Conservation (phyloP, 192 early-diverging fungal genomes). For the Mortierella antarctica region DNA sequence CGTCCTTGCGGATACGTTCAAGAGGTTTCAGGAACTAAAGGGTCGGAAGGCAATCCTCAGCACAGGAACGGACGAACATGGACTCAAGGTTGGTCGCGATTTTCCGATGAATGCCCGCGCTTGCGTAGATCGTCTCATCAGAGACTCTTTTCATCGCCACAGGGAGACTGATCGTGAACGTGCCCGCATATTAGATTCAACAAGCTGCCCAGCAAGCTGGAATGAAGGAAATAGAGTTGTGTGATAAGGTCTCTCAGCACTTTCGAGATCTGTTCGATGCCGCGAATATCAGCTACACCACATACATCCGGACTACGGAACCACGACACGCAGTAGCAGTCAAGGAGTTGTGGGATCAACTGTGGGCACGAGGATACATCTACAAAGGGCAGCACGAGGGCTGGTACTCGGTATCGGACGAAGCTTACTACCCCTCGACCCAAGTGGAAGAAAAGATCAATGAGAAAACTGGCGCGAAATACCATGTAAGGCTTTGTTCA, state of each 20-base stretch:
- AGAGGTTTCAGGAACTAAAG: slow-evolving; percentile 78
- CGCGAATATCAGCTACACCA: slow-evolving; percentile 81
- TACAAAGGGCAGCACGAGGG: slow-evolving; percentile 93
- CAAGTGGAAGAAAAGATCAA: slow-evolving; percentile 77
- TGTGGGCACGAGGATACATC: slow-evolving; percentile 79
- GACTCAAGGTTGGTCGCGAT: slow-evolving; percentile 79
- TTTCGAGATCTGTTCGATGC: slow-evolving; percentile 78
- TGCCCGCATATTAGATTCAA: slow-evolving; percentile 73
- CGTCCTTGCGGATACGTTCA: slow-evolving; percentile 85
- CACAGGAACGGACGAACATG: slow-evolving; percentile 97
- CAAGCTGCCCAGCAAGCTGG: slow-evolving; percentile 79
- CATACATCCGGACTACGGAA: slow-evolving; percentile 91
- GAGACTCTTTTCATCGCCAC: no score
- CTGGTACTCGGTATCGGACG: slow-evolving; percentile 97
- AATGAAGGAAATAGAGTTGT: slow-evolving; percentile 76
- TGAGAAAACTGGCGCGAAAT: slow-evolving; percentile 59
- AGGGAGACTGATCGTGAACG: no score
- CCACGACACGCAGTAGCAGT: slow-evolving; percentile 77
- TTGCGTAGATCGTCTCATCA: no score
- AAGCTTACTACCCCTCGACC: slow-evolving; percentile 84
- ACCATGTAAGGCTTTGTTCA: slow-evolving; percentile 48
- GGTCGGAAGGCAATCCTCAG: slow-evolving; percentile 67
- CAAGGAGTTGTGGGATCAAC: slow-evolving; percentile 74
- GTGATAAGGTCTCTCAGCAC: slow-evolving; percentile 74
- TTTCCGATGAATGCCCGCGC: background rate